Percentiles rank a stretch among this genome's conserved stretches.
Evolutionary conservation across 164 flowering plant genomes (phyloP).

Genomic region (Stephania japonica): DNA sequence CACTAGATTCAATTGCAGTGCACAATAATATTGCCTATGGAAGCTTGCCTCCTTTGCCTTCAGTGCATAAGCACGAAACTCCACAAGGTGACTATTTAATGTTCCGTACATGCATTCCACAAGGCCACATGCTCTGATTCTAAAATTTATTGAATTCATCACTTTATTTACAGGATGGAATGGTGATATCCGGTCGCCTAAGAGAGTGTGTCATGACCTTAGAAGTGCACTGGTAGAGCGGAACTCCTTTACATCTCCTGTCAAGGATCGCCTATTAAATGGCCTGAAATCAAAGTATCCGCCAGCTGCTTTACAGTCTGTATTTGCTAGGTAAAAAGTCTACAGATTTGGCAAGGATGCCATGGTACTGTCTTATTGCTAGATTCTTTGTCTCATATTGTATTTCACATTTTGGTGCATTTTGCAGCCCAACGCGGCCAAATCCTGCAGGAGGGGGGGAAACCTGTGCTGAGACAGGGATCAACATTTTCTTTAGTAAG

Average conservation of each 20-base stretch:
- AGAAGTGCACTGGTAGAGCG: conserved; percentile 70
- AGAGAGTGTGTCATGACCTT: conserved; percentile 61
- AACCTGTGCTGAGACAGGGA: conserved; percentile 95
- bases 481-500: conserved; percentile 77
- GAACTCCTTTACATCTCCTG: conserved; percentile 77
- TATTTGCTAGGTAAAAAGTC: conserved; percentile 71
- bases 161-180: conserved; percentile 13
- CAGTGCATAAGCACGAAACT: conserved; percentile 44
- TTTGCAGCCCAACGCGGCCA: conserved; percentile 78
- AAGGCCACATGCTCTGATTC: not conserved
- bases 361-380: no score
- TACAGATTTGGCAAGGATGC: not conserved
- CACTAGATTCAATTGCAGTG: conserved; percentile 81
- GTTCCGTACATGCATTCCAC: not conserved
- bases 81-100: conserved; percentile 35
- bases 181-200: conserved; percentile 68
- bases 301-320: conserved; percentile 56
- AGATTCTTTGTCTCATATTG: not conserved
- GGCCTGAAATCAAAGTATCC: conserved; percentile 53
- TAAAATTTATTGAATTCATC: not conserved
- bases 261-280: conserved; percentile 65
- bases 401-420: not conserved
- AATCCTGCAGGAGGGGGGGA: conserved; percentile 88
- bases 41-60: conserved; percentile 42
- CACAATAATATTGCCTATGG: conserved; percentile 56